Evolutionary conservation across 805 yeast species (phyloP).

Genomic region (Grigorovia humatica): DNA sequence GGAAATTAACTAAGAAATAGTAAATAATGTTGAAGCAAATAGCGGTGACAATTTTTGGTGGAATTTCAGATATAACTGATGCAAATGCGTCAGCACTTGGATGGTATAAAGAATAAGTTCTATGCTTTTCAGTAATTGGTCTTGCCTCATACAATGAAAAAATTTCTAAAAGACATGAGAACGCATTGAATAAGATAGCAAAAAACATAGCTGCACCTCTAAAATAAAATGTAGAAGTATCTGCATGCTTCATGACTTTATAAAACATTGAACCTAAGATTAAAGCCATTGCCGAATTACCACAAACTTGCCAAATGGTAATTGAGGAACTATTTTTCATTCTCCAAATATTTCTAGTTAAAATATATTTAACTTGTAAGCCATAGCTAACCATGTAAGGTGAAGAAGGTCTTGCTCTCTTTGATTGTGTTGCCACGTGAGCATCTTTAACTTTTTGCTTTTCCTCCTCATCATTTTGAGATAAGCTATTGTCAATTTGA

Average conservation of each 20-base stretch:
- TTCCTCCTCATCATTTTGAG: conserved; percentile 16
- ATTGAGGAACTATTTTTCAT: conserved; percentile 41
- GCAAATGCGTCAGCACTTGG: conserved; percentile 53
- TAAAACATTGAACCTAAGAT: conserved; percentile 49
- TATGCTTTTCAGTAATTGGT: conserved; percentile 50
- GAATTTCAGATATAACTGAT: conserved; percentile 41
- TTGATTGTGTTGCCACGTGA: conserved; percentile 45
- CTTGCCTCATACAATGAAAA: conserved; percentile 44
- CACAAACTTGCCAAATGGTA: conserved; percentile 32
- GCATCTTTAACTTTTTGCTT: conserved; percentile 26
- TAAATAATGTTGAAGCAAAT: conserved; percentile 39
- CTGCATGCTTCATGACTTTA: conserved; percentile 30
- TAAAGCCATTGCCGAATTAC: conserved; percentile 44
- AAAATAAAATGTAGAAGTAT: conserved; percentile 40
- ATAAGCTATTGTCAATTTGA: conserved; percentile 37
- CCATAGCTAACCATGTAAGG: conserved; percentile 43
- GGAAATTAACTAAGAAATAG: conserved; percentile 45
- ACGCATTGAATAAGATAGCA: conserved; percentile 52
- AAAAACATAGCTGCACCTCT: conserved; percentile 61
- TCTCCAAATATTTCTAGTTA: conserved; percentile 40
- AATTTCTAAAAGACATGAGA: conserved; percentile 50
- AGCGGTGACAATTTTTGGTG: conserved; percentile 38
- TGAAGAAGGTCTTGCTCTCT: conserved; percentile 36
- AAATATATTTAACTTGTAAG: conserved; percentile 41
- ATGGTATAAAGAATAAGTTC: conserved; percentile 44